Evolutionary conservation across 805 yeast genomes (phyloP), one percentile per base, ranked within the genome.

Genomic region (Yamadazyma tumulicola): DNA sequence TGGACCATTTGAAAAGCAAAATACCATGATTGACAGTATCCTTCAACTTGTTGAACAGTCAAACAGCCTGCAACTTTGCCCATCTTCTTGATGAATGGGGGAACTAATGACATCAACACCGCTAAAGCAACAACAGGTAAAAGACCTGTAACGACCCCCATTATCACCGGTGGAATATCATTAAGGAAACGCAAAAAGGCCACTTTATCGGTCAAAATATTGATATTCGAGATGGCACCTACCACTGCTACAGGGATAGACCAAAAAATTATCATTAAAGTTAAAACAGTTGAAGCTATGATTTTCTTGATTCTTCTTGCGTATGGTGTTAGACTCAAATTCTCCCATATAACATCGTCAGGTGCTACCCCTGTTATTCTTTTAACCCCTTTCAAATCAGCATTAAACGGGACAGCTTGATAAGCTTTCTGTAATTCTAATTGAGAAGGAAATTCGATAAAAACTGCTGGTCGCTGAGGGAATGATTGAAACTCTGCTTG

Each of bases 1-100:
- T 91, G 88, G 40, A 91, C 77, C 31, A 88, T 91, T 66, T 85
- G 88, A 75, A 91, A 91, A 1, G 85, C 96, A 62, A 73, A 91
- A 61, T 66, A 93, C 80, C 95, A 88, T 23, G 79, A 74, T 57
- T 91, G 98, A 43, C 93, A 82, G 72, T 81, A 87, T 40, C 69
- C 59, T 48, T 88, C 96, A 38, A 85, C 74, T 37, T 78, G 73
- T 50, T 87, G 91, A 7, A 64, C 55, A 3, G 96, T 78, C 34
- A 85, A 67, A 29, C 71, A 64, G 18, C 97, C 97, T 21, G 85
- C 67, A 33, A 81, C 54, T 47, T 74, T 77, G 45, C 95, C 97
- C 73, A 79, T 73, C 14, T 56, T 49, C 55, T 85, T 70, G 38
- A 83, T 79, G 44, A 79, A 69, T 24, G 72, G 73, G 17, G 91